Evolutionary conservation across 805 yeast species (phyloP).

Genomic region (Wickerhamomyces chaumierensis): DNA sequence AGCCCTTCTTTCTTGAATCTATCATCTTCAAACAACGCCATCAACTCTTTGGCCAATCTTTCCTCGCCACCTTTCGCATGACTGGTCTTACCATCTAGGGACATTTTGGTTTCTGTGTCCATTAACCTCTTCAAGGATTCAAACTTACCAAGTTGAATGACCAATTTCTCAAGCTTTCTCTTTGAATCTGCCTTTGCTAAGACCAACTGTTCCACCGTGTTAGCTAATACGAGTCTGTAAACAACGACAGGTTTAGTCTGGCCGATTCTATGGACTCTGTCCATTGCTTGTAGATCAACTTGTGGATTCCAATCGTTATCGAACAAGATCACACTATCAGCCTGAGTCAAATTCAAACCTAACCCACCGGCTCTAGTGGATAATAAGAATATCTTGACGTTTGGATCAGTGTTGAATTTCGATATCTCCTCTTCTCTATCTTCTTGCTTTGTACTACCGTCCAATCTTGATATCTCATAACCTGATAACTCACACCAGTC

Average conservation of each 20-base stretch:
- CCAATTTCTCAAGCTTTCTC: constrained; percentile 64
- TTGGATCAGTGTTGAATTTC: constrained; percentile 26
- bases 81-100: constrained; percentile 8
- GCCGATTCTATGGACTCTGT: constrained; percentile 88
- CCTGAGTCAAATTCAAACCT: constrained; percentile 76
- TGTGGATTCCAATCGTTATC: constrained; percentile 98
- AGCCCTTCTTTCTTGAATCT: constrained; percentile 26
- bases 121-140: constrained; percentile 30
- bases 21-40: constrained; percentile 27
- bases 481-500: constrained; percentile 54
- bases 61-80: constrained; percentile 16
- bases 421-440: constrained; percentile 57
- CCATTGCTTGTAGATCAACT: constrained; percentile 93
- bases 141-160: constrained; percentile 56
- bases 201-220: constrained; percentile 77
- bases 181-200: constrained; percentile 73
- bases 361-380: constrained; percentile 94
- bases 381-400: constrained; percentile 48
- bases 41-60: constrained; percentile 28
- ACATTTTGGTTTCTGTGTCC: constrained; percentile 19
- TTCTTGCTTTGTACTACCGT: constrained; percentile 60
- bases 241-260: constrained; percentile 77
- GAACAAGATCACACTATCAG: constrained; percentile 82
- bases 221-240: constrained; percentile 63
- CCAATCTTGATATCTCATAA: constrained; percentile 47